A percentile compares a stretch with the other conserved stretches of the same genome.
Conservation (phyloP, 192 early-diverging fungal genomes). For the Backusella luteola region DNA sequence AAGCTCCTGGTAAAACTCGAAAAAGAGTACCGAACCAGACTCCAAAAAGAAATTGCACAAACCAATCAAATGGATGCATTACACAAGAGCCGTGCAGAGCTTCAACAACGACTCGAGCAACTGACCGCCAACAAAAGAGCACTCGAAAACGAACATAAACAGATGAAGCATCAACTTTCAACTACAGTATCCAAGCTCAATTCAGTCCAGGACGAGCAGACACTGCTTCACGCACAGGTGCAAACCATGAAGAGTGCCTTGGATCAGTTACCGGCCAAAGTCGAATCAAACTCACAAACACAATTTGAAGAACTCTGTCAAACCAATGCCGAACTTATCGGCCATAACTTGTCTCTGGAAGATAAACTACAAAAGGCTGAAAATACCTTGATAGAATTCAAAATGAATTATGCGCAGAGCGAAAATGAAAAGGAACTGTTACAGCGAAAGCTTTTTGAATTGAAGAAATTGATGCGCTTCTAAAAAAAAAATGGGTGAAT, state of each 20-base stretch:
- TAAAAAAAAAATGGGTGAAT: constrained; percentile 6
- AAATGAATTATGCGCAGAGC: constrained; percentile 79
- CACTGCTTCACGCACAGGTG: constrained; percentile 49
- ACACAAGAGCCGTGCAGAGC: constrained; percentile 56
- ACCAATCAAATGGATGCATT: constrained; percentile 57
- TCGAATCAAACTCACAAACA: constrained; percentile 58
- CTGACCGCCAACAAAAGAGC: constrained; percentile 58
- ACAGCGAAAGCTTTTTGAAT: constrained; percentile 37
- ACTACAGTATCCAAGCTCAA: constrained; percentile 52
- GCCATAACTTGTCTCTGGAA: constrained; percentile 62
- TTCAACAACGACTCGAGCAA: constrained; percentile 55
- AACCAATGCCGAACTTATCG: constrained; percentile 81
- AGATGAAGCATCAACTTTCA: constrained; percentile 63
- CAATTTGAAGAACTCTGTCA: constrained; percentile 76
- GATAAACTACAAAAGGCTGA: constrained; percentile 62
- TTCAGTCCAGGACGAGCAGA: constrained; percentile 45
- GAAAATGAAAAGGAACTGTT: constrained; percentile 80
- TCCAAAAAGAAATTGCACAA: constrained; percentile 66
- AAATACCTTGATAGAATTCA: constrained; percentile 56
- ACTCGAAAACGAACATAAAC: constrained; percentile 70
- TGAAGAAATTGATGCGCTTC: constrained; percentile 31
- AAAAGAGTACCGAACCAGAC: constrained; percentile 64
- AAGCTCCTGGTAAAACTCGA: constrained; percentile 67
- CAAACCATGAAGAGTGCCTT: constrained; percentile 55
- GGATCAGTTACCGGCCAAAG: constrained; percentile 45